Evolutionary conservation across 306 rosid genomes (phyloP), one percentile per base, ranked within the genome.

Genomic region (Lathyrus oleraceus): DNA sequence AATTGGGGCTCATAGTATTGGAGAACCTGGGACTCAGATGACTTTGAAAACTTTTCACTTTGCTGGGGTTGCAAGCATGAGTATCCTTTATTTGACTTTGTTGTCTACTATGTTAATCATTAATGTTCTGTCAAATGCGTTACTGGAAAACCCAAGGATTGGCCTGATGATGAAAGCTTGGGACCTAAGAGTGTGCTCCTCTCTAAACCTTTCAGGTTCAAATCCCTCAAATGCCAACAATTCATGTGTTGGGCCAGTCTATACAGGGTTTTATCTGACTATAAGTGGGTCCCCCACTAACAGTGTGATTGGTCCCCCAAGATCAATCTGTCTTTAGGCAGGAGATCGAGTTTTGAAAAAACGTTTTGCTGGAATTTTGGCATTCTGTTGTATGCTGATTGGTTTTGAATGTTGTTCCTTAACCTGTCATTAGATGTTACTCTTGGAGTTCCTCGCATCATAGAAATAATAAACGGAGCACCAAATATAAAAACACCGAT

Each of bases 1-100:
- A 56, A 90, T 91, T 78, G 98, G 98, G 76, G 98, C 96, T 75
- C 97, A 90, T 78, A 93, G 98, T 85, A 93, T 93, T 79, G 98
- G 98, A 68, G 98, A 93, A 53, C 98, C 98, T 63, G 98, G 98
- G 85, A 90, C 98, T 27, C 98, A 93, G 75, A 90, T 93, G 98
- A 90, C 97, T 45, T 74, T 93, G 70, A 93, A 90, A 85, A 93
- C 96, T 68, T 93, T 93, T 79, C 98, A 93, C 80, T 90, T 90
- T 83, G 98, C 98, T 72, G 98, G 98, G 81, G 97, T 93, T 87
- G 97, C 97, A 58, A 93, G 98, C 98, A 93, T 93, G 97, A 93
- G 97, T 93, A 92, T 92, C 95, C 92, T 92, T 86, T 45, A 83
- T 72, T 45, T 62, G 70, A 69, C 27, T 61, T 12, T 40, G 52